Percentiles rank a stretch among this genome's conserved stretches.
Conservation (phyloP, 2,329 filamentous ascomycete genomes). For the Fusarium nanum region DNA sequence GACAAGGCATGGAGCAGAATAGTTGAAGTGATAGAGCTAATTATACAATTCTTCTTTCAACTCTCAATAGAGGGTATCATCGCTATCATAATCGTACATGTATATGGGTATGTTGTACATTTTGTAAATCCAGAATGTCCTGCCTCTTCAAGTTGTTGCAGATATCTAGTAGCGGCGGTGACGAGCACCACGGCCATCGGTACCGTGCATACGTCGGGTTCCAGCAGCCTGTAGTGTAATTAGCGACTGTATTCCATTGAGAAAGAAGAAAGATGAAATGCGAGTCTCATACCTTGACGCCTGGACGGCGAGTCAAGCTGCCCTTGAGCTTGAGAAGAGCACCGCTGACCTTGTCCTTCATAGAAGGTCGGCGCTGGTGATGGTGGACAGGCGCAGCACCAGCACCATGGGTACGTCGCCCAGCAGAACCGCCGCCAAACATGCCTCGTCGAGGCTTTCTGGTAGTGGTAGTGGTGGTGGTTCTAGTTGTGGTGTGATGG, state of each 20-base stretch:
- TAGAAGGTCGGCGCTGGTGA: constrained; percentile 73
- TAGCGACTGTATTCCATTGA: neutral
- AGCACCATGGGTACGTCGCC: constrained; percentile 52
- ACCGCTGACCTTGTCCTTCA: constrained; percentile 83
- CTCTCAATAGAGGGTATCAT: constrained; percentile 31
- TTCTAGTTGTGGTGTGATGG: constrained; percentile 47
- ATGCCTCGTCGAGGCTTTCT: constrained; percentile 56
- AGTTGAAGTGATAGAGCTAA: constrained; percentile 18
- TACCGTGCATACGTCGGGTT: constrained; percentile 78
- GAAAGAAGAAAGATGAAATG: no score
- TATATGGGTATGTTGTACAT: neutral
- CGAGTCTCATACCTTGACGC: constrained; percentile 70
- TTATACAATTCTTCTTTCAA: constrained; percentile 31
- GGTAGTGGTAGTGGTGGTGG: constrained; percentile 55
- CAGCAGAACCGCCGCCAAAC: constrained; percentile 55
- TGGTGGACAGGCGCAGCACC: constrained; percentile 60
- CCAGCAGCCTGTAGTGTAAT: constrained; percentile 70
- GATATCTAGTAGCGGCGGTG: constrained; percentile 44
- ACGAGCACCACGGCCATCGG: constrained; percentile 72
- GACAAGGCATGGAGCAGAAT: constrained; percentile 5
- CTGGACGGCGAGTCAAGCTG: constrained; percentile 73
- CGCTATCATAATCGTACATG: constrained; percentile 41
- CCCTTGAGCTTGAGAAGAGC: constrained; percentile 80
- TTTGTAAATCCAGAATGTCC: constrained; percentile 7
- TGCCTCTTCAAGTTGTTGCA: neutral